These are phyloP conservation scores for Crepidotus variabilis DNA, from an alignment of 768 basidiomycete genomes.

Conservation along the genomic window DNA sequence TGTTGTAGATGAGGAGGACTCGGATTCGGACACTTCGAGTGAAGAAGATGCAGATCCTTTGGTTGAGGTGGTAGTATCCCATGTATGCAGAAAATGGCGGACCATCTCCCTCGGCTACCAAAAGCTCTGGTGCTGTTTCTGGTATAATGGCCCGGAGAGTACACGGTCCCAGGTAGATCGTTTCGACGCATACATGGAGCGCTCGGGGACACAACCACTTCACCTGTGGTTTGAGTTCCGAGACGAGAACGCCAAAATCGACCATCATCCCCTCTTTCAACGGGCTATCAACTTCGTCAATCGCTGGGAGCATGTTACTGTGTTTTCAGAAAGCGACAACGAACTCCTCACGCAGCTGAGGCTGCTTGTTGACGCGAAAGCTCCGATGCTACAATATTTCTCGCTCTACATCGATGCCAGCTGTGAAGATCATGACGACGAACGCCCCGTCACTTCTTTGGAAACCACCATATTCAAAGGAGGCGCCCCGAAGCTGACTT, in stretches of 20 bases:
- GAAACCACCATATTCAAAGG: slow-evolving; percentile 11
- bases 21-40: background rate
- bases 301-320: slow-evolving; percentile 15
- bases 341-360: background rate
- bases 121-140: slow-evolving; percentile 16
- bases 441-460: background rate
- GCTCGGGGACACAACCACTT: slow-evolving; percentile 12
- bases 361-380: background rate
- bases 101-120: slow-evolving; percentile 12
- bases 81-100: slow-evolving; percentile 20
- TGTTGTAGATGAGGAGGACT: background rate
- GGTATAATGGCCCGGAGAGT: slow-evolving; percentile 4
- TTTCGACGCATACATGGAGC: slow-evolving; percentile 16
- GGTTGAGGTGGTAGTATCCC: slow-evolving; percentile 17
- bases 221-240: slow-evolving; percentile 17
- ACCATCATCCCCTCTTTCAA: slow-evolving; percentile 6
- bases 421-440: background rate
- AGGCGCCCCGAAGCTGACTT: slow-evolving; percentile 17
- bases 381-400: slow-evolving; percentile 16
- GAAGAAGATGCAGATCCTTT: background rate
- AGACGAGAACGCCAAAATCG: background rate
- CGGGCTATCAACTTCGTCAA: slow-evolving; percentile 4
- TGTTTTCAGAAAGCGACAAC: slow-evolving; percentile 7
- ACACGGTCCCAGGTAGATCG: slow-evolving; percentile 9
- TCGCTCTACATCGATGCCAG: slow-evolving; percentile 2